Evolutionary conservation across 176 grass and related monocot genomes (phyloP), one percentile per base, ranked within the genome.

Genomic region (Thinopyrum elongatum): DNA sequence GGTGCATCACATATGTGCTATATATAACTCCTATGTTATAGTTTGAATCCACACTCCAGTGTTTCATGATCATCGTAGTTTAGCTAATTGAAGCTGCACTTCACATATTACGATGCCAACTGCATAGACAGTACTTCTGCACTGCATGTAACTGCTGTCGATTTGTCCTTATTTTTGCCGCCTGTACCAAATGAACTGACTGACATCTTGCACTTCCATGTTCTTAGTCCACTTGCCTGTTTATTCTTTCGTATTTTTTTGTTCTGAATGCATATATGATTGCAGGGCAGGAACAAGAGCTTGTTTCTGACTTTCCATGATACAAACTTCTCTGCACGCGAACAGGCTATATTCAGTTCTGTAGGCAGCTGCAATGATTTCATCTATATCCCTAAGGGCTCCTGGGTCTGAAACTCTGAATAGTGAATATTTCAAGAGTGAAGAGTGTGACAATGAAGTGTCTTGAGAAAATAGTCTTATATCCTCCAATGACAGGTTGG

Each of bases 1-100:
- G 80, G 13, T 39, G 46, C 80, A 58, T 71, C 44, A 17, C 46
- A 58, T 7, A 23, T 82, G 80, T 26, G 65, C 13, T 26, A 23
- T 70, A 70, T 70, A 38, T 22, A 25, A 35, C 46, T 70, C 46
- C 44, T 70, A 61, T 31, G 8, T 14, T 47, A 35, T 35, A 57
- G 4, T 70, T 17, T 53, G 19, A 25, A 49, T 34, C 16, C 10
- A 80, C 38, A 22, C 38, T 66, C 38, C 25, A 69, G 42, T 31
- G 39, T 69, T 81, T 67, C 17, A 46, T 65, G 39, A 80, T 29
- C 28, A 49, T n/a, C 11, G 6, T 67, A 33, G 80, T 69, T 80
- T 82, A 82, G 7, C 12, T 70, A 69, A 21, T 36, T 57, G 30
- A 82, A 26, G 65, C 27, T 67, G 28, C 80, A 70, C 27, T 81